Conservation (phyloP, 805 yeast genomes). For the Myxozyma sirexii region DNA sequence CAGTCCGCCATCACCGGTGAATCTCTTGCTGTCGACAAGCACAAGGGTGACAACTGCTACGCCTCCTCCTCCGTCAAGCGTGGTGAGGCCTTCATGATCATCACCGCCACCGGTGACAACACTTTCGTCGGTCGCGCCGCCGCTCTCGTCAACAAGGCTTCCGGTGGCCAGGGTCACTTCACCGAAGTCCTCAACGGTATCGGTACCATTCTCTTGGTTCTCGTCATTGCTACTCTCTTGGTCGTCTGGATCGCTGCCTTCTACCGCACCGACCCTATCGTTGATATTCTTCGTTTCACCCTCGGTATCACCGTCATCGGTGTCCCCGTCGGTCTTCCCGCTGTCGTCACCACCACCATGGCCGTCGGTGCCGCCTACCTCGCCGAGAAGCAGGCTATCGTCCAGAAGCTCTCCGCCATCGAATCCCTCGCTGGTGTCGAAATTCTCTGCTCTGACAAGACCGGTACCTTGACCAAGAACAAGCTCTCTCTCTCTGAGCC, state of each 20-base stretch:
- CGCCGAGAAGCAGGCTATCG: constrained; percentile 96
- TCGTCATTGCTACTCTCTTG: constrained; percentile 83
- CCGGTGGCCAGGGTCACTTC: constrained; percentile 93
- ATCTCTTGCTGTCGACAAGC: constrained; percentile 93
- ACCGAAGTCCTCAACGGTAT: constrained; percentile 97
- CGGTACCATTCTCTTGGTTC: constrained; percentile 86
- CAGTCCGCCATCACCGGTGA: constrained; percentile 98
- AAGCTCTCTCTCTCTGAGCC: constrained; percentile 95
- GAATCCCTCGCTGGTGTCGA: constrained; percentile 98
- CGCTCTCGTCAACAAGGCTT: constrained; percentile 91
- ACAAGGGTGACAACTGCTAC: constrained; percentile 81
- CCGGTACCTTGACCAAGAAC: constrained; percentile 98
- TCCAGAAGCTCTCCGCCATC: constrained; percentile 93
- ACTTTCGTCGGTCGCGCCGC: constrained; percentile 98
- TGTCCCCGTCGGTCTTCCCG: constrained; percentile 99
- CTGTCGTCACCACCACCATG: constrained; percentile 98
- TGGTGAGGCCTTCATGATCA: constrained; percentile 94
- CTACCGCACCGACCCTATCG: constrained; percentile 89
- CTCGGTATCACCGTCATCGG: constrained; percentile 95
- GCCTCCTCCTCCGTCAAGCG: constrained; percentile 94
- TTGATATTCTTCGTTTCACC: constrained; percentile 86
- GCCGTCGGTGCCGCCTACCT: constrained; percentile 99
- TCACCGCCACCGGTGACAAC: constrained; percentile 92
- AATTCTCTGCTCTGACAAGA: constrained; percentile 95
- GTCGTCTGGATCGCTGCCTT: constrained; percentile 91